Percentiles rank a stretch among this genome's conserved stretches.
Conservation (phyloP, 768 basidiomycete species). For the Panellus pusillus region DNA sequence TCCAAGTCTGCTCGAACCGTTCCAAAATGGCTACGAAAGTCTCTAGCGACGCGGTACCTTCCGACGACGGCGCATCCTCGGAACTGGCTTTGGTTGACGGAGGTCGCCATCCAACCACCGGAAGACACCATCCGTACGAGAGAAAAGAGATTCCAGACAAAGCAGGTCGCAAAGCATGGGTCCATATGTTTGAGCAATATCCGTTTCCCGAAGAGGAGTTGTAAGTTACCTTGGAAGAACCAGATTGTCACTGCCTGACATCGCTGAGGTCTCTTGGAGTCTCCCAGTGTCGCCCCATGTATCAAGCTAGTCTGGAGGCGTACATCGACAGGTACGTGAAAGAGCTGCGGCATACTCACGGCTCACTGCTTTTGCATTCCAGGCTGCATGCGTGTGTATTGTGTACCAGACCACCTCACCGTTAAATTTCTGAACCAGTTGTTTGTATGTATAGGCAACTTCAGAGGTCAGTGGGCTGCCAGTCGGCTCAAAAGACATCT, state of each 20-base stretch:
- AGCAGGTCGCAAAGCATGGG: constrained; percentile 70
- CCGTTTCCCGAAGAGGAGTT: constrained; percentile 68
- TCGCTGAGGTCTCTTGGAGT: constrained; percentile 58
- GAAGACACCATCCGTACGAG: constrained; percentile 11
- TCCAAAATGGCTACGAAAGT: background rate
- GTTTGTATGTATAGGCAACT: constrained; percentile 4
- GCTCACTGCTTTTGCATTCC: too few species aligned
- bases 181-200: constrained; percentile 71
- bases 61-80: too few species aligned
- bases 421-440: background rate
- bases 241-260: constrained; percentile 1
- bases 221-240: constrained; percentile 33
- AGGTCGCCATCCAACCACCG: background rate
- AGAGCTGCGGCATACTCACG: too few species aligned
- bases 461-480: background rate
- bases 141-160: constrained; percentile 36
- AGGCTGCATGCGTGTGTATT: constrained; percentile 51
- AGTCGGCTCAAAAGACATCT: background rate
- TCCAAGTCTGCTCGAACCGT: background rate
- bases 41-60: too few species aligned
- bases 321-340: constrained; percentile 51
- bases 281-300: constrained; percentile 67
- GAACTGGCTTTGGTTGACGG: background rate
- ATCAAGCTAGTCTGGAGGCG: constrained; percentile 70
- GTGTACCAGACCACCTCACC: background rate